Evolutionary conservation across 495 filamentous ascomycete species (phyloP), one percentile per base, ranked within the genome.

Genomic region (Aspergillus ellipticus): DNA sequence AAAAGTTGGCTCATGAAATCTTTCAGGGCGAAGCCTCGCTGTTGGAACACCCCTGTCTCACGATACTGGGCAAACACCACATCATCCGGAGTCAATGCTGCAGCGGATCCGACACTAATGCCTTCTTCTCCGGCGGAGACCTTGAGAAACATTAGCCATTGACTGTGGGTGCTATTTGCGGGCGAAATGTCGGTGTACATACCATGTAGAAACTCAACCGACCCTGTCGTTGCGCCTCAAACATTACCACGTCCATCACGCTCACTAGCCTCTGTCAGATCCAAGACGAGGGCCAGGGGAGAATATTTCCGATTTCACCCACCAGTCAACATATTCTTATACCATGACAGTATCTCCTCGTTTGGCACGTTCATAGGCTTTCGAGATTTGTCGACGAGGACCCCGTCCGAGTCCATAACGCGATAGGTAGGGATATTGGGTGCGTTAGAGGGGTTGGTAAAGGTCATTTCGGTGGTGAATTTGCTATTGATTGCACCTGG

Each of bases 1-100:
- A 99, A 97, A 4, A 97, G 72, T 69, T 99, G 95, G 65, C 82
- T 89, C 94, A 97, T 97, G 63, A 97, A 97, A 50, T 96, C 79
- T 24, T 83, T 80, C 19, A 96, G 75, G 1, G 84, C 90, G 66
- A 93, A 97, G 11, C 94, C 95, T 11, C 94, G 85, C 66, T 97
- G 88, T 59, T 88, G 80, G 68, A 95, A 93, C 13, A 96, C 87
- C 3, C 92, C 94, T 24, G 92, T 82, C 72, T 99, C 94, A 54
- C 94, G 86, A 64, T 99, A 99, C 65, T 99, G 94, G 46, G 87
- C 89, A 61, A 96, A 99, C 22, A 96, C 79, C 15, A 96, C 89
- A 62, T 99, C 95, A 54, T 89, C 81, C n/a, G 82, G 85, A 19
- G 79, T 76, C 24, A 99, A 73, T 7, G 90, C 90, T 21, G 89